Evolutionary conservation across 1,284 basidiomycete genomes (phyloP), one percentile per base, ranked within the genome.

Genomic region (Fistulinella staudtii): DNA sequence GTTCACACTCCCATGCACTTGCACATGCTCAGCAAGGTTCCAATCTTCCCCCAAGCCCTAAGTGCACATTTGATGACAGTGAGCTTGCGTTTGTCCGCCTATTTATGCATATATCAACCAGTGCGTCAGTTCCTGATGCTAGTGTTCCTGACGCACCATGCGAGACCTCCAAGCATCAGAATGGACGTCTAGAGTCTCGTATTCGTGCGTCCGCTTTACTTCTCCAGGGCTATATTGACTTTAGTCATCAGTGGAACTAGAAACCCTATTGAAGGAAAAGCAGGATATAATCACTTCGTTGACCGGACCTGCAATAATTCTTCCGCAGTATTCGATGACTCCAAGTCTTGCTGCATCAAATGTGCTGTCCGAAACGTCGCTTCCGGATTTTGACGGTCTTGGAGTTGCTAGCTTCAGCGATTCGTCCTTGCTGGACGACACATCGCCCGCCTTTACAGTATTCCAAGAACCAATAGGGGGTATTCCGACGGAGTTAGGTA

Each of bases 51-150:
- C 57, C 71, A 1, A 66, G 68, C 38, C 81, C 79, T 15, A 77
- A 82, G 44, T 86, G 82, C 55, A 85, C 82, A 23, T 85, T 78
- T 52, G 82, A 85, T 53, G 82, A 85, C 53, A 65, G 80, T 77
- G 50, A 37, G 33, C 35, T 41, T 36, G 30, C 40, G 7, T 25
- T n/a, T 13, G 24, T 39, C 21, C 22, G 9, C 23, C 31, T 28
- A 21, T 20, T 36, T 11, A n/a, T 25, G 1, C 9, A 9, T 23
- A 40, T 28, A 38, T 27, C n/a, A n/a, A 20, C 20, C 33, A 35
- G 23, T 8, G 15, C n/a, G n/a, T 9, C 25, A 60, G 56, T 38
- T 39, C 30, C 41, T 8, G 43, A 41, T 33, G 14, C 14, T 36
- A 28, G 10, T 20, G 6, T 14, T 20, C 17, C 45, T 31, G 68